These are phyloP conservation scores for Rosa chinensis DNA, from an alignment of 306 rosid species.

Conservation along the genomic window DNA sequence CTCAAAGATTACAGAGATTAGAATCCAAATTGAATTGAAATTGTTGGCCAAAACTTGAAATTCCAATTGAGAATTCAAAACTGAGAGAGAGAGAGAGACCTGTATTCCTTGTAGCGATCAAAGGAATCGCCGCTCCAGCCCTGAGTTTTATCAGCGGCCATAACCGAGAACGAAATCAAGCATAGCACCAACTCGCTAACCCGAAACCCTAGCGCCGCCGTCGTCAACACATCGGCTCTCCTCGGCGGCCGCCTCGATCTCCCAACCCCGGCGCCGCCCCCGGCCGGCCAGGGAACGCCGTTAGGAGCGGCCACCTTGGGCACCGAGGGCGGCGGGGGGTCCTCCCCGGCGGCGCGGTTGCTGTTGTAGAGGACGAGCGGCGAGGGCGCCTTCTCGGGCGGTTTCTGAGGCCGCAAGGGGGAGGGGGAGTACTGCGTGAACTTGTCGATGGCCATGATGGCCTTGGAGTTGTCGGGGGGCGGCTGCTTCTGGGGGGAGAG, in stretches of 20 bases:
- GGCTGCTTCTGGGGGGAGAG: constrained; percentile 41
- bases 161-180: constrained; percentile 86
- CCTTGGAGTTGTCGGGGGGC: constrained; percentile 50
- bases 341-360: constrained; percentile 47
- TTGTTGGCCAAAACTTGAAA: background rate
- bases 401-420: constrained; percentile 36
- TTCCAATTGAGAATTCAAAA: background rate
- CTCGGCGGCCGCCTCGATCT: constrained; percentile 30
- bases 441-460: constrained; percentile 52
- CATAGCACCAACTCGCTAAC: constrained; percentile 70
- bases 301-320: constrained; percentile 42
- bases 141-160: constrained; percentile 96
- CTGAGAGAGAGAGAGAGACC: constrained; percentile 39
- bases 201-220: constrained; percentile 85
- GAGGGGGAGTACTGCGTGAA: constrained; percentile 48
- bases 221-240: constrained; percentile 41
- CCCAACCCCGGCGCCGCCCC: constrained; percentile 25
- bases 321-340: constrained; percentile 37
- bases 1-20: background rate
- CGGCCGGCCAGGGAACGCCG: constrained; percentile 23
- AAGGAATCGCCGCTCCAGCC: constrained; percentile 99
- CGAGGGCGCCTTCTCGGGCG: constrained; percentile 34
- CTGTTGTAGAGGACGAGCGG: constrained; percentile 21
- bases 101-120: constrained; percentile 95
- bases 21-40: background rate